A percentile compares a stretch with the other conserved stretches of the same genome.
These are phyloP conservation scores for Mycena filopes DNA, from an alignment of 768 basidiomycete species.

Conservation along the genomic window DNA sequence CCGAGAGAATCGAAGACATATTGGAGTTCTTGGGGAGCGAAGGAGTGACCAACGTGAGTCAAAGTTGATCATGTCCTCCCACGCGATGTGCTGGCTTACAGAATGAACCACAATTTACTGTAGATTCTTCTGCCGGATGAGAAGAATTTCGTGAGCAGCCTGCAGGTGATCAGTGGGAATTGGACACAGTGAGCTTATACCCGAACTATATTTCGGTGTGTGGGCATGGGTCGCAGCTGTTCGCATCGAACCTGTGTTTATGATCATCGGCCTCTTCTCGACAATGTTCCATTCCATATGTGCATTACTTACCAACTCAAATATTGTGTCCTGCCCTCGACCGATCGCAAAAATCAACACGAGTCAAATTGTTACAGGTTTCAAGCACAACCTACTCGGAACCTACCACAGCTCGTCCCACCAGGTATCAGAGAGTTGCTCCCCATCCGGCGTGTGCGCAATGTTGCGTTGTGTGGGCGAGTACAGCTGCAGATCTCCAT, in stretches of 20 bases:
- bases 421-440: background rate
- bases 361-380: no score
- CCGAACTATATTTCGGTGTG: no score
- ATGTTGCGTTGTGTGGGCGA: background rate
- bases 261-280: no score
- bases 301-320: no score
- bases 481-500: background rate
- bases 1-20: slow-evolving; percentile 21
- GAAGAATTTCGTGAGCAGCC: slow-evolving; percentile 29
- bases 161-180: slow-evolving; percentile 16
- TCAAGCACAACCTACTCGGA: no score
- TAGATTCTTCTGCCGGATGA: slow-evolving; percentile 24
- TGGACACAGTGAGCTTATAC: slow-evolving; percentile 16
- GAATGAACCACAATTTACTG: background rate
- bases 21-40: slow-evolving; percentile 15
- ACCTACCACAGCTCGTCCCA: no score
- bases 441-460: background rate
- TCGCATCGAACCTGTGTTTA: no score
- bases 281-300: no score
- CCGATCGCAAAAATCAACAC: no score
- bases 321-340: no score
- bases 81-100: no score
- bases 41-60: slow-evolving; percentile 4
- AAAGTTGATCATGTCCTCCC: background rate
- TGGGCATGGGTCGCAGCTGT: no score